phyloP scores from a whole-genome alignment of 202 grass and related monocot genomes.

The Elaeis oleifera region DNA sequence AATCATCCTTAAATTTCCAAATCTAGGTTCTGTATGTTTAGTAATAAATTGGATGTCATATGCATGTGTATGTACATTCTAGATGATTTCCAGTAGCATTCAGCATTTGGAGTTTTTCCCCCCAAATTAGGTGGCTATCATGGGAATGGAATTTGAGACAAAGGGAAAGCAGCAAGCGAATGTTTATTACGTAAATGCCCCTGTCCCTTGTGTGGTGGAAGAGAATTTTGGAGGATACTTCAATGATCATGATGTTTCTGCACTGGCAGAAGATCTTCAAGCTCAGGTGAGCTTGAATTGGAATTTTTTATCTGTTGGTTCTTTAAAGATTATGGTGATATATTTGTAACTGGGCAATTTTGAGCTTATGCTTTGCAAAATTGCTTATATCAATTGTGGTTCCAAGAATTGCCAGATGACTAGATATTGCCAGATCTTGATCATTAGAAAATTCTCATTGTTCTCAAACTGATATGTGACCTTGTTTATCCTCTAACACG shows the following conservation, averaged over 20 bases:
- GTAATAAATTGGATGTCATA: too few relatives aligned
- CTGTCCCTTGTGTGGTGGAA: slow-evolving; percentile 46
- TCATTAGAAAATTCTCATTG: too few relatives aligned
- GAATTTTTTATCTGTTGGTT: slow-evolving; percentile 4
- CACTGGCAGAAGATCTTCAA: slow-evolving; percentile 65
- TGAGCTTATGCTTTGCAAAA: too few relatives aligned
- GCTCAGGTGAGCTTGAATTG: slow-evolving; percentile 41
- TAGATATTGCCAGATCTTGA: too few relatives aligned
- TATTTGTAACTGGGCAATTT: not conserved
- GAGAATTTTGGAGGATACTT: slow-evolving; percentile 49
- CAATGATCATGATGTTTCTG: slow-evolving; percentile 46
- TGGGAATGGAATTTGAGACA: slow-evolving; percentile 25
- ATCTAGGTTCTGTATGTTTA: too few relatives aligned
- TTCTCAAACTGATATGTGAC: too few relatives aligned
- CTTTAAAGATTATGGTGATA: not conserved
- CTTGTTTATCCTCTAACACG: too few relatives aligned
- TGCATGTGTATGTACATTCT: too few relatives aligned
- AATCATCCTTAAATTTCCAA: too few relatives aligned
- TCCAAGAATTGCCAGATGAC: too few relatives aligned
- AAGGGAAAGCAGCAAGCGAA: slow-evolving; percentile 31
- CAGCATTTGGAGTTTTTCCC: not conserved
- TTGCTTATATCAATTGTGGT: too few relatives aligned
- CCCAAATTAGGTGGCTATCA: slow-evolving; percentile 1
- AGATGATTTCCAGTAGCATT: not conserved
- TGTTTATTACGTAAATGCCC: slow-evolving; percentile 38